Conservation (phyloP, 148 eudicot genomes). For the Mesembryanthemum crystallinum region DNA sequence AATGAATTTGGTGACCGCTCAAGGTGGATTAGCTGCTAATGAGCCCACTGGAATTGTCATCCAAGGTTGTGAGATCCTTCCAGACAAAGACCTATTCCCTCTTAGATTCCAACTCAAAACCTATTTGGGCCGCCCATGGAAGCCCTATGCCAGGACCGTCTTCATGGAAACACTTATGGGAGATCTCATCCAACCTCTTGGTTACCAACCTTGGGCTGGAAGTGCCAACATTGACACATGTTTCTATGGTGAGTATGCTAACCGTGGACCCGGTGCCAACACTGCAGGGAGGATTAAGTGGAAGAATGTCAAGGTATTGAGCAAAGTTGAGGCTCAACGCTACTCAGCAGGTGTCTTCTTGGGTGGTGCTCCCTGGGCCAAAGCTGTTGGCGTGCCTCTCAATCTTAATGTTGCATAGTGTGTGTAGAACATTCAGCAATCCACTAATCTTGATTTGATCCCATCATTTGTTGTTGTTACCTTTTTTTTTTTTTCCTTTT, state of each 20-base stretch:
- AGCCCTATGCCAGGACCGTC: slow-evolving; percentile 34
- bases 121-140: slow-evolving; percentile 60
- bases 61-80: slow-evolving; percentile 41
- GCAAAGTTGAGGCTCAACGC: slow-evolving; percentile 20
- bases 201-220: slow-evolving; percentile 41
- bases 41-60: slow-evolving; percentile 37
- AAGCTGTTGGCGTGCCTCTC: slow-evolving; percentile 15
- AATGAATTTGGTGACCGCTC: slow-evolving; percentile 43
- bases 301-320: slow-evolving; percentile 27
- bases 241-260: slow-evolving; percentile 40
- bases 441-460: neutral
- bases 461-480: neutral
- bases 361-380: slow-evolving; percentile 30
- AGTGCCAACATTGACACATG: slow-evolving; percentile 19
- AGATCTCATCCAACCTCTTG: slow-evolving; percentile 44
- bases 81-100: slow-evolving; percentile 31
- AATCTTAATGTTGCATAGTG: slow-evolving; percentile 17
- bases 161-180: slow-evolving; percentile 43
- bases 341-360: slow-evolving; percentile 28
- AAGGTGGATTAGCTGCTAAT: slow-evolving; percentile 33
- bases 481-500: neutral
- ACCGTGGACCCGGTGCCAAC: slow-evolving; percentile 40
- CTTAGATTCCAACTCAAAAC: slow-evolving; percentile 25
- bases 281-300: slow-evolving; percentile 27
- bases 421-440: neutral